Conservation (phyloP, 805 yeast species). For the Metschnikowia gelsemii region DNA sequence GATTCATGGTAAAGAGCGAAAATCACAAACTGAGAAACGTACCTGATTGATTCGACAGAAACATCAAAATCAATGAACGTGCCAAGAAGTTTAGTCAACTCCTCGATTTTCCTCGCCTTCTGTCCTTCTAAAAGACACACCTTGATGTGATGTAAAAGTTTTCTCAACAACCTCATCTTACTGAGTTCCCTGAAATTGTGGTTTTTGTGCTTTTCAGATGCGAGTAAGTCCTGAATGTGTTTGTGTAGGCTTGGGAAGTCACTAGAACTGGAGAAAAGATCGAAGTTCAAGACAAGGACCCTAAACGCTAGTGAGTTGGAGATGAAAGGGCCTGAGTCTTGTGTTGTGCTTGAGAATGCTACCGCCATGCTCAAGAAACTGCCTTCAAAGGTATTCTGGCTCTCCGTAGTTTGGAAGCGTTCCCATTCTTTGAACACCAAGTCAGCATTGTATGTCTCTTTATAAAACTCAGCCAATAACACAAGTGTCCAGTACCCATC, state of each 20-base stretch:
- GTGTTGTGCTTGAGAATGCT: not conserved
- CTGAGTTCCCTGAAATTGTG: constrained; percentile 54
- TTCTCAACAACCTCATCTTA: constrained; percentile 49
- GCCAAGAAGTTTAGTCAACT: constrained; percentile 24
- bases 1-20: constrained; percentile 46
- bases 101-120: constrained; percentile 12
- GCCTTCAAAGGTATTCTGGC: not conserved
- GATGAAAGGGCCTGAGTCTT: constrained; percentile 30
- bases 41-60: constrained; percentile 52
- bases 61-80: constrained; percentile 39
- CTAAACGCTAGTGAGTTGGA: constrained; percentile 57
- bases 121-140: constrained; percentile 18
- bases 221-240: constrained; percentile 57
- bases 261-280: constrained; percentile 58
- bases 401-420: not conserved
- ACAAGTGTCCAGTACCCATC: constrained; percentile 62
- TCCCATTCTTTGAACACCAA: constrained; percentile 3
- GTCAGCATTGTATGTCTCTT: constrained; percentile 22
- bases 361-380: constrained; percentile 5
- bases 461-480: constrained; percentile 51
- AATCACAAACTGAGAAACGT: constrained; percentile 49
- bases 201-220: constrained; percentile 48
- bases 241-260: constrained; percentile 54
- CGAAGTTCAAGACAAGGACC: constrained; percentile 50
- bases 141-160: constrained; percentile 52